Conservation (phyloP, 352 stramenopile species). For the Phytophthora kernoviae region DNA sequence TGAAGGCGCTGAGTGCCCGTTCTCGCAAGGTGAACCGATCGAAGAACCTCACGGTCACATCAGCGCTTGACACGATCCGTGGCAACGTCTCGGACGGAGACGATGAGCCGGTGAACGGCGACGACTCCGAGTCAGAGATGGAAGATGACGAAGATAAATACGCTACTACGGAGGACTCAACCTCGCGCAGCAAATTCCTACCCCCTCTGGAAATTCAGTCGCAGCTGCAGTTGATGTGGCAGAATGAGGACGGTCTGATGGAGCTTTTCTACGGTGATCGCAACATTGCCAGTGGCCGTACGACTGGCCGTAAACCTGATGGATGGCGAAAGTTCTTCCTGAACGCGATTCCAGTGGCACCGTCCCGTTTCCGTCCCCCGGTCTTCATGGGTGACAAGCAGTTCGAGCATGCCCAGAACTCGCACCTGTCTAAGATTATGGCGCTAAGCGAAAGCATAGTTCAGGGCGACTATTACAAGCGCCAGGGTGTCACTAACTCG, state of each 20-base stretch:
- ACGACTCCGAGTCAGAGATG: slow-evolving; percentile 81
- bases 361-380: slow-evolving; percentile 97
- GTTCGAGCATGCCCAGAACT: slow-evolving; percentile 98
- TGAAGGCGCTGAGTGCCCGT: slow-evolving; percentile 84
- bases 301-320: slow-evolving; percentile 51
- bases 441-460: slow-evolving; percentile 91
- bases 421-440: slow-evolving; percentile 95
- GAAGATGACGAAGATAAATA: slow-evolving; percentile 75
- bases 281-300: slow-evolving; percentile 66
- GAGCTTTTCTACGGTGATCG: slow-evolving; percentile 93
- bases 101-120: slow-evolving; percentile 36
- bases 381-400: slow-evolving; percentile 95
- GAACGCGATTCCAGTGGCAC: slow-evolving; percentile 96
- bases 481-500: slow-evolving; percentile 48
- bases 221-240: slow-evolving; percentile 95
- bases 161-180: slow-evolving; percentile 62
- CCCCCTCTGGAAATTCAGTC: slow-evolving; percentile 95
- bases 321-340: slow-evolving; percentile 97
- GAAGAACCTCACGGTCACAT: slow-evolving; percentile 84
- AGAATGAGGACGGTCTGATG: slow-evolving; percentile 92
- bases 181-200: slow-evolving; percentile 92
- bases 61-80: slow-evolving; percentile 81
- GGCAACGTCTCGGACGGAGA: slow-evolving; percentile 68
- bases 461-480: slow-evolving; percentile 72
- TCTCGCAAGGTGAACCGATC: slow-evolving; percentile 83